A percentile compares a stretch with the other conserved stretches of the same genome.
Conservation (phyloP, 768 basidiomycete genomes). For the Serendipita vermifera region DNA sequence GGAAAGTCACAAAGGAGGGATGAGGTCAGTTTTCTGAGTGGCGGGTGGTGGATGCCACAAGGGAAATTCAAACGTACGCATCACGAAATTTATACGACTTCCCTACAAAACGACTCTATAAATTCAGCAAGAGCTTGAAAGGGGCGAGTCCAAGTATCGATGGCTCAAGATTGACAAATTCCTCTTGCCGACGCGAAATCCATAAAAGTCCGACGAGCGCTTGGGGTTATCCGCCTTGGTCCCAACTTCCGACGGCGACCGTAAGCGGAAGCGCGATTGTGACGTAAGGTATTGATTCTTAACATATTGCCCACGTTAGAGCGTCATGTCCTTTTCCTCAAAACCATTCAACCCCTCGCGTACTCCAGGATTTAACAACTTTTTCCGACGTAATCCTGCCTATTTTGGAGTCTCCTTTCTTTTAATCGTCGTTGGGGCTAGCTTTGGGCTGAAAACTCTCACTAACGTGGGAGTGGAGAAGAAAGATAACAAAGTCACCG, state of each 20-base stretch:
- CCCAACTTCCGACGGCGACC: background rate
- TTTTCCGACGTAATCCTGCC: slow-evolving; percentile 37
- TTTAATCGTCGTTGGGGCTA: slow-evolving; percentile 70
- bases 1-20: no score
- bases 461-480: slow-evolving; percentile 88
- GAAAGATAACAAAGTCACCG: slow-evolving; percentile 64
- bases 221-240: background rate
- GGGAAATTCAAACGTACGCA: no score
- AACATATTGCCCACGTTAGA: background rate
- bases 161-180: background rate
- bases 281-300: background rate
- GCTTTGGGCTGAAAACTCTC: slow-evolving; percentile 68
- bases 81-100: no score
- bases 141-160: slow-evolving; percentile 6
- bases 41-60: no score
- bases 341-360: slow-evolving; percentile 15
- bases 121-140: no score
- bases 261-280: no score
- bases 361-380: slow-evolving; percentile 18
- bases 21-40: no score
- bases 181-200: background rate
- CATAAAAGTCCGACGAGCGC: background rate
- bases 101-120: no score
- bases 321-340: slow-evolving; percentile 6
- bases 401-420: slow-evolving; percentile 83